Base-by-base conservation (phyloP, 2,329 filamentous ascomycete species). In the Chalara sp. region DNA sequence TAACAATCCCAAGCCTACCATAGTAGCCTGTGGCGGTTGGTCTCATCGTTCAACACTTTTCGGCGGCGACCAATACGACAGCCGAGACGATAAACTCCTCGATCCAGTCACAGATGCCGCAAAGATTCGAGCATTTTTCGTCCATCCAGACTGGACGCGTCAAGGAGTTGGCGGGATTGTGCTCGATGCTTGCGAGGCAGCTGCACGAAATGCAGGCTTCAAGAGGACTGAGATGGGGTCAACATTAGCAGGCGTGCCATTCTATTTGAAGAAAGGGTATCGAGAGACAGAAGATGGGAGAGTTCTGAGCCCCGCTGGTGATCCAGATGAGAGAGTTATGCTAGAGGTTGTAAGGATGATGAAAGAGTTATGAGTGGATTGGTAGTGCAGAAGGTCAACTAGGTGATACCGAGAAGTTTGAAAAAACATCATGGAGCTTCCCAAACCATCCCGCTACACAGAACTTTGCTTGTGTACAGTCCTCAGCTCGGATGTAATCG, bases 71-170 rank as follows among this genome's bases (percentile, higher is more conserved):
- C 49, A 52, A 48, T 56, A 53, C 46, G 48, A 46, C 5, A 31
- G 39, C 8, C 52, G 53, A 33, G 32, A 58, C 48, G 48, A 47
- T 1, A 46, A 45, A 4, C 29, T 54, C 6, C 35, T 58, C 12
- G 30, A 53, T 44, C 54, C 56, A 1, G n/a, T n/a, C n/a, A 49
- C 42, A 4, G 52, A 55, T 46, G 52, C 54, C 3, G 54, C 54
- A 0, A 58, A 54, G 41, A 51, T 58, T 37, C 48, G 55, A 6
- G 56, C 56, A 7, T 47, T 56, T n/a, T 56, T 56, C 32, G 56
- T 58, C 5, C 56, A 56, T 49, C 54, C 54, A 6, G 6, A 37
- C 10, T 56, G 49, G 48, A 37, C 44, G 5, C 29, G 53, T 7
- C 48, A 13, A 28, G 54, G 56, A 1, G 48, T 56, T 11, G 56